phyloP scores from a whole-genome alignment of 345 rosid species.

The Dimocarpus longan region DNA sequence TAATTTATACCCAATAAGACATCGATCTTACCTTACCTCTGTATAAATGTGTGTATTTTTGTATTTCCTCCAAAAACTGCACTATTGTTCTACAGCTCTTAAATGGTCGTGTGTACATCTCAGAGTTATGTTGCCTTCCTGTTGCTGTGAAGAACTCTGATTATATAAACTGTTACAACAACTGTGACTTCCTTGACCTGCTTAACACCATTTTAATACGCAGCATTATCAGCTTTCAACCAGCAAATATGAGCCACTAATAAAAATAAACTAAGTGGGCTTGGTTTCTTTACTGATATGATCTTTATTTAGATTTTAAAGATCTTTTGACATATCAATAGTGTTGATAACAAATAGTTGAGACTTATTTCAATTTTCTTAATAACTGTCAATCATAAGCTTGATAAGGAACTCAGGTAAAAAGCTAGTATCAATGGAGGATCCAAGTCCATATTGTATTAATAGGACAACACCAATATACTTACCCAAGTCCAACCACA shows the following conservation, averaged over 20 bases:
- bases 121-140: not conserved
- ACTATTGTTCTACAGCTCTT: constrained; percentile 8
- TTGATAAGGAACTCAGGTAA: not conserved
- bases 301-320: not conserved
- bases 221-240: no score
- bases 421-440: not conserved
- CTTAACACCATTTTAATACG: not conserved
- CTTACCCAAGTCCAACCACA: constrained; percentile 32
- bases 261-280: not conserved
- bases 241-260: not conserved
- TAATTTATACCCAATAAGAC: not conserved
- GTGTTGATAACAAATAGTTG: not conserved
- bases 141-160: not conserved
- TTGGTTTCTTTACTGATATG: not conserved
- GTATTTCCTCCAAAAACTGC: constrained; percentile 4
- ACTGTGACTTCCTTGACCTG: constrained; percentile 20
- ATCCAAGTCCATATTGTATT: not conserved
- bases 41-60: not conserved
- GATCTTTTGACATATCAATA: not conserved
- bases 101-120: no score
- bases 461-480: constrained; percentile 2
- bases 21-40: not conserved
- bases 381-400: not conserved
- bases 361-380: not conserved
- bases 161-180: constrained; percentile 7